phyloP scores from a whole-genome alignment of 768 basidiomycete genomes.

The Suillus lakei region DNA sequence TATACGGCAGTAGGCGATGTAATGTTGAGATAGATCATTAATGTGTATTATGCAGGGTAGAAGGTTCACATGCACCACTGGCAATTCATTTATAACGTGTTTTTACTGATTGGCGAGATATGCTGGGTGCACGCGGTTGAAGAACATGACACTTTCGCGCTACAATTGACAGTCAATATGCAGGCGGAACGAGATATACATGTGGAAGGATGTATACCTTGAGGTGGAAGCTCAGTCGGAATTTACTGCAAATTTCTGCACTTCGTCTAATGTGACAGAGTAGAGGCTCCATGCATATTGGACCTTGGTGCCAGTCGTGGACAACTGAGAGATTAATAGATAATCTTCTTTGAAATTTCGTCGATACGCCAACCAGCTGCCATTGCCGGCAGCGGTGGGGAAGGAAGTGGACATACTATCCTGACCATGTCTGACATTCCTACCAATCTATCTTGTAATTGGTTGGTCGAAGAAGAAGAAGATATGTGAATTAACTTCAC shows the following conservation, averaged over 20 bases:
- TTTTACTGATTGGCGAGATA: constrained; percentile 68
- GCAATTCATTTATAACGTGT: constrained; percentile 99
- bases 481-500: too few relatives aligned
- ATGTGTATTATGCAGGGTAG: neutral
- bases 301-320: neutral
- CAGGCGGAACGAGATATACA: neutral
- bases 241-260: constrained; percentile 92
- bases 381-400: too few relatives aligned
- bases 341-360: neutral
- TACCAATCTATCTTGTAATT: too few relatives aligned
- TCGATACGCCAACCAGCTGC: neutral
- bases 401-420: too few relatives aligned
- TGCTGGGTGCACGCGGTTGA: constrained; percentile 61
- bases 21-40: neutral
- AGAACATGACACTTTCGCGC: constrained; percentile 77
- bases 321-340: neutral
- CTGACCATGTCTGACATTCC: too few relatives aligned
- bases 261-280: constrained; percentile 76
- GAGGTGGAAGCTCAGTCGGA: neutral
- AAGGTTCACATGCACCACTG: constrained; percentile 58
- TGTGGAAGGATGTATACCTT: neutral
- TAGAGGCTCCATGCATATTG: constrained; percentile 48
- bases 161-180: constrained; percentile 3
- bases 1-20: constrained; percentile 45
- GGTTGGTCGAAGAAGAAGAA: too few relatives aligned